Evolutionary conservation across 805 yeast genomes (phyloP).

Genomic region (Saturnispora diversa): DNA sequence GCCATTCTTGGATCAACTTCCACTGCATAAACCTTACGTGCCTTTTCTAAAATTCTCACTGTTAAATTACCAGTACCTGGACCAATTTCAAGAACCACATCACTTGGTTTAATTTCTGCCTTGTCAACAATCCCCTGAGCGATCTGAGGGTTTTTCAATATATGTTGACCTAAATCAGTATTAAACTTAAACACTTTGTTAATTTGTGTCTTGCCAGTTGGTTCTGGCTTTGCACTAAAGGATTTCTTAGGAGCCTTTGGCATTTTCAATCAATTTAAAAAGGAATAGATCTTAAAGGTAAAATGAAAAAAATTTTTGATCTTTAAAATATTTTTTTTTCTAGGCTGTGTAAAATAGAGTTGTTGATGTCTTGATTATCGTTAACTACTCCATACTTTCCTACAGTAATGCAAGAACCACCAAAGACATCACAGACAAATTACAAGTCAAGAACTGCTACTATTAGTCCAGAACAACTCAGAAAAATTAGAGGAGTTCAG

Average conservation of each 20-base stretch:
- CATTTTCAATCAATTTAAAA: constrained; percentile 30
- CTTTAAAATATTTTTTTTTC: constrained; percentile 5
- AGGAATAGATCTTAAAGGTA: not conserved
- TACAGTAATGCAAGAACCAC: constrained; percentile 4
- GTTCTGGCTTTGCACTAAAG: constrained; percentile 44
- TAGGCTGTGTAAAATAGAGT: no score
- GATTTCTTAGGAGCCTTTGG: constrained; percentile 60
- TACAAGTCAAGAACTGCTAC: constrained; percentile 13
- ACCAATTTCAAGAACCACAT: constrained; percentile 90
- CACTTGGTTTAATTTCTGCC: constrained; percentile 87
- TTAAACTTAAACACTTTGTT: constrained; percentile 91
- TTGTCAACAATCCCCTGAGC: constrained; percentile 98
- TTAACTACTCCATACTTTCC: not conserved
- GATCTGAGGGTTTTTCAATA: constrained; percentile 87
- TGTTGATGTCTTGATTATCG: not conserved
- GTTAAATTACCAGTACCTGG: constrained; percentile 99
- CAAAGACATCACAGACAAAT: constrained; percentile 1
- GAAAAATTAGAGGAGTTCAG: constrained; percentile 21
- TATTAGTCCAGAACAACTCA: constrained; percentile 20
- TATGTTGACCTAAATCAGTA: constrained; percentile 95
- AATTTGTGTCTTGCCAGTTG: constrained; percentile 59
- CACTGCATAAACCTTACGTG: constrained; percentile 88
- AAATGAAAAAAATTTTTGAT: not conserved
- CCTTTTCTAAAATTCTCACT: constrained; percentile 84
- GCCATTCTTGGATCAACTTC: constrained; percentile 99